These are phyloP conservation scores for Phaeodactylum tricornutum DNA, from an alignment of 108 stramenopile species.

Conservation along the genomic window DNA sequence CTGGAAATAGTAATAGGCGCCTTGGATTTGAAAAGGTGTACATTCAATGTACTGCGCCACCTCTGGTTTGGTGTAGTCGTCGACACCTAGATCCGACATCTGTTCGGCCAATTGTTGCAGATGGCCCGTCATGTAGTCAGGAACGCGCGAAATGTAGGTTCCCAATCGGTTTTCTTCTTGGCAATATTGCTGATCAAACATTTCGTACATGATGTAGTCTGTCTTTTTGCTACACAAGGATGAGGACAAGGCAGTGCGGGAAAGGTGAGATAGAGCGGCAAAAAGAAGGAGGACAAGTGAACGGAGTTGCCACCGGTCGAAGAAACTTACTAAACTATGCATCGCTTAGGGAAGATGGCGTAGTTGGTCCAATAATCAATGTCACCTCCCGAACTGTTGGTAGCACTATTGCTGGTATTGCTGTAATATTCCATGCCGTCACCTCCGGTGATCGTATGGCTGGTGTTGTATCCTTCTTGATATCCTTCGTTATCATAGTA, in stretches of 20 bases:
- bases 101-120: conserved; percentile 44
- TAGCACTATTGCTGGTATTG: too few species aligned
- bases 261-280: neutral
- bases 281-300: too few species aligned
- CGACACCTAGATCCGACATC: conserved; percentile 41
- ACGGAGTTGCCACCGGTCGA: neutral
- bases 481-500: too few species aligned
- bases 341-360: too few species aligned
- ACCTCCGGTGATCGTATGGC: too few species aligned
- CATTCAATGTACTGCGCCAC: conserved; percentile 48
- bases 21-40: conserved; percentile 27
- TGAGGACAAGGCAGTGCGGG: conserved; percentile 9
- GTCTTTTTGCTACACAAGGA: conserved; percentile 25
- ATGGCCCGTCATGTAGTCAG: conserved; percentile 59
- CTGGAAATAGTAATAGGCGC: conserved; percentile 28
- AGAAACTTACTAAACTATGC: conserved; percentile 38
- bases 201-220: conserved; percentile 67
- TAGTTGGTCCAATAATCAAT: neutral
- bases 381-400: neutral
- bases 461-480: too few species aligned
- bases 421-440: too few species aligned
- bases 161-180: conserved; percentile 63
- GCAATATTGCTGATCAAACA: conserved; percentile 66
- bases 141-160: conserved; percentile 56
- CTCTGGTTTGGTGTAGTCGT: conserved; percentile 53